phyloP scores from a whole-genome alignment of 75 land plant species.

The Selaginella moellendorffii region DNA sequence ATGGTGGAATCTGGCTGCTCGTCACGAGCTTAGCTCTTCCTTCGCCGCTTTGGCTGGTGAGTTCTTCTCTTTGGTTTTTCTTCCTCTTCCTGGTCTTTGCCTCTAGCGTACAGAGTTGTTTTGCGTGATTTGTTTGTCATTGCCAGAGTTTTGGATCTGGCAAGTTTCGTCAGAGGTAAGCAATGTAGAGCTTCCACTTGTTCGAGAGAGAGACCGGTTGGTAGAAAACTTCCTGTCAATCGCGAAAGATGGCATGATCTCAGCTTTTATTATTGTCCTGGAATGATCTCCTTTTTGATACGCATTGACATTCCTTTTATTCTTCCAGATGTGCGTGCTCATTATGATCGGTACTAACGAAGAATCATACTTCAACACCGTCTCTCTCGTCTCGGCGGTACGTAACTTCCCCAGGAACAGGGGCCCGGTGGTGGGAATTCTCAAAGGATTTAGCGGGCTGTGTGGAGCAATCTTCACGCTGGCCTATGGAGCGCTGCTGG shows the following conservation, averaged over 20 bases:
- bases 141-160: too few relatives aligned
- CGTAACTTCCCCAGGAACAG: background rate
- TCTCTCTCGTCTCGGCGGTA: background rate
- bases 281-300: too few relatives aligned
- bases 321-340: background rate
- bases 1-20: conserved; percentile 81
- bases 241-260: too few relatives aligned
- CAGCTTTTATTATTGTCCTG: too few relatives aligned
- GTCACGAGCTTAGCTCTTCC: conserved; percentile 37
- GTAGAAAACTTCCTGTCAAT: too few relatives aligned
- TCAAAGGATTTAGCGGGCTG: conserved; percentile 3
- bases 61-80: background rate
- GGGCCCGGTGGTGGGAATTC: background rate
- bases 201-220: too few relatives aligned
- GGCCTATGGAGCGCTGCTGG: background rate
- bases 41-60: conserved; percentile 72
- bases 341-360: conserved; percentile 1
- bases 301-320: too few relatives aligned
- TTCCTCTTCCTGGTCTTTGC: too few relatives aligned
- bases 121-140: too few relatives aligned
- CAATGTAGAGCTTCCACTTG: too few relatives aligned
- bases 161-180: too few relatives aligned
- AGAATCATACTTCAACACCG: background rate
- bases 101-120: too few relatives aligned
- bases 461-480: background rate